A percentile compares a stretch with the other conserved stretches of the same genome.
These are phyloP conservation scores for Cytospora paraplurivora DNA, from an alignment of 2,329 filamentous ascomycete species.

Conservation along the genomic window DNA sequence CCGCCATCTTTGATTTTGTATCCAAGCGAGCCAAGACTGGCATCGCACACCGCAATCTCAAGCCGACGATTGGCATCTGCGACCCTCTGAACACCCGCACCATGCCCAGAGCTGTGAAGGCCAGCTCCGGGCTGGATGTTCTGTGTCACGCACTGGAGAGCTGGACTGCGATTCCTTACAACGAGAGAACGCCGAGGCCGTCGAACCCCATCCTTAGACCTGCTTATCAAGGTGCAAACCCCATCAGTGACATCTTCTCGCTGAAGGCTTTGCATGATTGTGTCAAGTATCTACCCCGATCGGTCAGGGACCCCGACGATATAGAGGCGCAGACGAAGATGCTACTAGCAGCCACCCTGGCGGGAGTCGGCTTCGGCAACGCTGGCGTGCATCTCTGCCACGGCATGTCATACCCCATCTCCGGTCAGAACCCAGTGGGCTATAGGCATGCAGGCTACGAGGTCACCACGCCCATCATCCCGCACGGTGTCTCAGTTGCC, in stretches of 20 bases:
- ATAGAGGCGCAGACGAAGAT: constrained; percentile 92
- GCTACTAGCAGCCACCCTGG: constrained; percentile 90
- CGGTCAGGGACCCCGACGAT: constrained; percentile 86
- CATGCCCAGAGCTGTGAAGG: constrained; percentile 93
- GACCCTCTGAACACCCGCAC: constrained; percentile 88
- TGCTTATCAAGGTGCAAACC: constrained; percentile 96
- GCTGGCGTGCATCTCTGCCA: constrained; percentile 85
- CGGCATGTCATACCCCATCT: constrained; percentile 95
- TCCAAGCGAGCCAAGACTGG: constrained; percentile 91
- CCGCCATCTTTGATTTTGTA: constrained; percentile 95
- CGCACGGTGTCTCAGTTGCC: constrained; percentile 92
- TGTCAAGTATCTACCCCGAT: constrained; percentile 88
- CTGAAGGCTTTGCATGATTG: constrained; percentile 80
- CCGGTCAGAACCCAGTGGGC: constrained; percentile 80
- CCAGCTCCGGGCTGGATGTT: constrained; percentile 89
- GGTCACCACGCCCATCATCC: constrained; percentile 77
- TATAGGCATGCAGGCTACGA: constrained; percentile 90
- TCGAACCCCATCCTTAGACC: constrained; percentile 87
- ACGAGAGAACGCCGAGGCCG: constrained; percentile 81
- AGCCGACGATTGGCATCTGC: constrained; percentile 88
- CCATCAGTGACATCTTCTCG: constrained; percentile 96
- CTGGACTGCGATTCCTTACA: constrained; percentile 96
- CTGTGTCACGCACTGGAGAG: constrained; percentile 94
- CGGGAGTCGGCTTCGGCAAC: constrained; percentile 95
- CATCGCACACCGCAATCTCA: constrained; percentile 91